Evolutionary conservation across 257 asterid species (phyloP), one percentile per base, ranked within the genome.

Genomic region (Solanum ossicruentum): DNA sequence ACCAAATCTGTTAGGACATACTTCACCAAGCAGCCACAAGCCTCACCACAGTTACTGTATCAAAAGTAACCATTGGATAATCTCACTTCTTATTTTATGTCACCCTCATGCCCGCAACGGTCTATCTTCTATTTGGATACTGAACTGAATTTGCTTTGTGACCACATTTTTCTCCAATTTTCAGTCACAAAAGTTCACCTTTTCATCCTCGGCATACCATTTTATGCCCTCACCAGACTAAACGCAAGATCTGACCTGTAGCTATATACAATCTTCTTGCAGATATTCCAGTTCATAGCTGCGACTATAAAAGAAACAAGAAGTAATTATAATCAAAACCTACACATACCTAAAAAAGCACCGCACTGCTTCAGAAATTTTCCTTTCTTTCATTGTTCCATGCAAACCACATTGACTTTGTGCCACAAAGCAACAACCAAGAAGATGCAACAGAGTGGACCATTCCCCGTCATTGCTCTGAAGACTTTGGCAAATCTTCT

Each of bases 361-460:
- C 87, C 93, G 90, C 83, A 93, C 86, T 47, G 98, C 97, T 88
- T 96, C 98, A 88, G 91, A 91, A 85, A 91, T 87, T 89, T 93
- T 96, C 84, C 87, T 91, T 80, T 93, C 97, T 89, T 89, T 94
- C 87, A 85, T 61, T 70, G 87, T 65, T 83, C 89, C 92, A 83
- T 86, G 97, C 88, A 92, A 85, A 83, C 89, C 95, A 87, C 85
- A 86, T 84, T 92, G 97, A 81, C 95, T 87, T 93, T 96, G 98
- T 57, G 94, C 95, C 87, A 95, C 90, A 81, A 90, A 92, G 90
- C 98, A 96, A 84, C 98, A 95, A 73, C 99, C 99, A 71, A 96
- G 98, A 86, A 96, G 97, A 90, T 96, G 99, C 86, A 91, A 89
- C 67, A 89, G 90, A 12, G 89, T 86, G 83, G 96, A 87, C 90